Evolutionary conservation across 768 basidiomycete genomes (phyloP).

Genomic region (Wakefieldia striispora): DNA sequence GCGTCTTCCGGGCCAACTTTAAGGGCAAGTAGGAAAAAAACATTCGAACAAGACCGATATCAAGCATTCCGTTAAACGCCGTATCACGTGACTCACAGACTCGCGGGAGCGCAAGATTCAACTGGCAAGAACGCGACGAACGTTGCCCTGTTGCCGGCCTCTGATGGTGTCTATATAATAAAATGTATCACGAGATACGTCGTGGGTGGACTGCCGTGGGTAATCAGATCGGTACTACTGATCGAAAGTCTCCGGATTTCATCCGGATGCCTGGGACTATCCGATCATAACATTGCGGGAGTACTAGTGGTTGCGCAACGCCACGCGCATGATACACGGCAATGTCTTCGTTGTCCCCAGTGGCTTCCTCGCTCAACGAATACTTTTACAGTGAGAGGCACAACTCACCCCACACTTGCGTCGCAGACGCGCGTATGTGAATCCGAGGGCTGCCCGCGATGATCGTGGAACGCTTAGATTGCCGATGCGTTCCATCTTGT

Average conservation of each 20-base stretch:
- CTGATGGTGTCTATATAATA: too few species aligned
- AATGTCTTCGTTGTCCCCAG: too few species aligned
- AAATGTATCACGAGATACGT: not conserved
- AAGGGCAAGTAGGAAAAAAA: not conserved
- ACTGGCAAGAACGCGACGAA: too few species aligned
- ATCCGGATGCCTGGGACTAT: not conserved
- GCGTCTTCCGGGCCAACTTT: not conserved
- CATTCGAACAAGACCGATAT: too few species aligned
- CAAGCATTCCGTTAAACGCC: too few species aligned
- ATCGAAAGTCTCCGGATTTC: not conserved
- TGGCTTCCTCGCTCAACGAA: too few species aligned
- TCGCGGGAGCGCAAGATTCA: too few species aligned
- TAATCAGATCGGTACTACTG: not conserved
- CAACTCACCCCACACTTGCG: too few species aligned
- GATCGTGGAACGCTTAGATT: not conserved
- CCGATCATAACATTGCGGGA: not conserved
- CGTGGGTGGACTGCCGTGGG: not conserved
- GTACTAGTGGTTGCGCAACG: too few species aligned
- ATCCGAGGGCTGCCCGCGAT: not conserved
- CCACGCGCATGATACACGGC: too few species aligned
- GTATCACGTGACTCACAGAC: too few species aligned
- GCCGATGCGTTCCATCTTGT: not conserved
- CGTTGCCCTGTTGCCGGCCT: too few species aligned
- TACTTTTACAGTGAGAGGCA: not conserved
- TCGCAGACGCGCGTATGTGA: not conserved